Percentiles rank a stretch among this genome's conserved stretches.
Evolutionary conservation across 108 stramenopile species (phyloP).

Genomic region (Discostella pseudostelligera): DNA sequence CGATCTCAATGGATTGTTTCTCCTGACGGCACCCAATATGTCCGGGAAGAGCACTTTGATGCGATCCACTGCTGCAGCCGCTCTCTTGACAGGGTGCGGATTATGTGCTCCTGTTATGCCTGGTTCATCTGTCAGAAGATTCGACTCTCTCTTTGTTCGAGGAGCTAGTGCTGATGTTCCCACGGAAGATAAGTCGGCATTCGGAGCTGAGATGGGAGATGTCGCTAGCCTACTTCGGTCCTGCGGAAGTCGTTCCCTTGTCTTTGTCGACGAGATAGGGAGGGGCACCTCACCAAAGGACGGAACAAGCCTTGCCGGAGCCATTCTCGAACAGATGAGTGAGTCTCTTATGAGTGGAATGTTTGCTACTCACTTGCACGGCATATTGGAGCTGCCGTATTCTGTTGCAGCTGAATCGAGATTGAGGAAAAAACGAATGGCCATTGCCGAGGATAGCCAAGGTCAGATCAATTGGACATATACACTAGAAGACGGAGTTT

Average conservation of each 20-base stretch:
- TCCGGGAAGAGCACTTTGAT: conserved; percentile 93
- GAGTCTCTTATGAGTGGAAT: conserved; percentile 66
- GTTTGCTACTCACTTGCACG: conserved; percentile 85
- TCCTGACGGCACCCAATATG: conserved; percentile 98
- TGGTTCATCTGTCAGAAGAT: conserved; percentile 64
- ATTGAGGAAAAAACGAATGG: conserved; percentile 50
- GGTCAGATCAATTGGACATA: conserved; percentile 74
- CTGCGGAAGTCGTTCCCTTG: conserved; percentile 73
- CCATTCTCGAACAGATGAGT: conserved; percentile 83
- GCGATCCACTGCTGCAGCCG: conserved; percentile 88
- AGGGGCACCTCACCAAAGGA: conserved; percentile 91
- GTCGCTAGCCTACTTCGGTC: conserved; percentile 83
- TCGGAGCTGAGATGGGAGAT: conserved; percentile 96
- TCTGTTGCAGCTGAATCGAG: conserved; percentile 18
- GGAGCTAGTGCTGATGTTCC: conserved; percentile 92
- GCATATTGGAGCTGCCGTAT: conserved; percentile 39
- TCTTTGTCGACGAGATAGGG: conserved; percentile 96
- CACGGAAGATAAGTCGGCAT: conserved; percentile 88
- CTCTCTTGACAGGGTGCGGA: conserved; percentile 80
- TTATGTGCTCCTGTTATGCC: conserved; percentile 74
- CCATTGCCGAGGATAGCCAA: conserved; percentile 23
- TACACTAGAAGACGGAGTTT: conserved; percentile 80
- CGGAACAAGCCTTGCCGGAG: conserved; percentile 83
- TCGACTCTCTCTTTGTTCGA: conserved; percentile 88
- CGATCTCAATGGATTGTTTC: conserved; percentile 70